A percentile compares a stretch with the other conserved stretches of the same genome.
Conservation (phyloP, 768 basidiomycete genomes). For the Suillus bovinus region DNA sequence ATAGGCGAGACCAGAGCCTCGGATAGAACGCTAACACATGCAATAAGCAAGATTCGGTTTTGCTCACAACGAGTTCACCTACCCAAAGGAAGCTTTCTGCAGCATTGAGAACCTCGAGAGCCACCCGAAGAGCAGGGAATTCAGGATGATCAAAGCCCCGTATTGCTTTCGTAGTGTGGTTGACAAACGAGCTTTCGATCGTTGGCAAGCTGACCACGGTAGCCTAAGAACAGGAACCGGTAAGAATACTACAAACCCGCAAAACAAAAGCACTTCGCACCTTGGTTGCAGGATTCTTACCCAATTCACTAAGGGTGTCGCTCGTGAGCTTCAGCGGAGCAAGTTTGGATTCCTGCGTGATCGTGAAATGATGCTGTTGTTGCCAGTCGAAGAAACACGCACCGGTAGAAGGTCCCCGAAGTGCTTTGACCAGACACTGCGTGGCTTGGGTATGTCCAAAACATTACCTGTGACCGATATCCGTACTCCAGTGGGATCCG, state of each 20-base stretch:
- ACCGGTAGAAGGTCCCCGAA: constrained; percentile 66
- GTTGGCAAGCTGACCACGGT: constrained; percentile 88
- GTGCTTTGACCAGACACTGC: constrained; percentile 71
- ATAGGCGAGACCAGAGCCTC: constrained; percentile 94
- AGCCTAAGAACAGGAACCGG: constrained; percentile 45
- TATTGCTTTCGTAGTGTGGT: constrained; percentile 76
- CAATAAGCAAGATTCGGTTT: constrained; percentile 12
- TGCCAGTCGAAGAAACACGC: constrained; percentile 19
- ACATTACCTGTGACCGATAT: constrained; percentile 93
- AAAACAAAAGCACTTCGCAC: constrained; percentile 37
- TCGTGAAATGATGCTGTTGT: constrained; percentile 10
- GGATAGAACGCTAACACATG: constrained; percentile 68
- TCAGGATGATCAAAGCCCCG: constrained; percentile 81
- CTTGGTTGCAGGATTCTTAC: constrained; percentile 70
- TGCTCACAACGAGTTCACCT: constrained; percentile 15
- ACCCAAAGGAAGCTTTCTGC: constrained; percentile 97
- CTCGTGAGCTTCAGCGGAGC: constrained; percentile 64
- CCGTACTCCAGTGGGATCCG: constrained; percentile 77
- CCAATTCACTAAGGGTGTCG: constrained; percentile 74
- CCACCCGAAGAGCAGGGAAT: constrained; percentile 82
- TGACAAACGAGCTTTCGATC: constrained; percentile 90
- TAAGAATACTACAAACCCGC: constrained; percentile 11
- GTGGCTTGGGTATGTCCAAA: constrained; percentile 64
- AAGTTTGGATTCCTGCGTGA: constrained; percentile 49
- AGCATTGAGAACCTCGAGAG: constrained; percentile 85